A percentile compares a stretch with the other conserved stretches of the same genome.
phyloP scores from a whole-genome alignment of 768 basidiomycete species.

The Rickenella mellea region DNA sequence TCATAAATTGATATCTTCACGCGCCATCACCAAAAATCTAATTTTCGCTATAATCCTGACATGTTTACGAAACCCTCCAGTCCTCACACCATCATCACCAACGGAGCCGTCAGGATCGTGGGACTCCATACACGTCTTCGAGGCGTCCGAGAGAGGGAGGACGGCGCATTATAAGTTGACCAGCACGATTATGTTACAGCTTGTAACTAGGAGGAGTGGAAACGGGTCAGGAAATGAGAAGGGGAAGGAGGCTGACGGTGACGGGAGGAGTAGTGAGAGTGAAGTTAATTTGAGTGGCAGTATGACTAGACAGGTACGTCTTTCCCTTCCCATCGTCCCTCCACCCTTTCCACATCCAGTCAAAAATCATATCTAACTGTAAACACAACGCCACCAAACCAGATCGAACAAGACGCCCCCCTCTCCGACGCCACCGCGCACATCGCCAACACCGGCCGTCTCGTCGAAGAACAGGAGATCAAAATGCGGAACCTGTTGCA shows the following conservation, averaged over 20 bases:
- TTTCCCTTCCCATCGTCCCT: slow-evolving; percentile 2
- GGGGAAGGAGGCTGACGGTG: slow-evolving; percentile 29
- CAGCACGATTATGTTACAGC: slow-evolving; percentile 92
- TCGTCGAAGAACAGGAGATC: slow-evolving; percentile 99
- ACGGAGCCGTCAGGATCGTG: slow-evolving; percentile 78
- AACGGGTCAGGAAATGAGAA: slow-evolving; percentile 19
- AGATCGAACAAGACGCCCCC: slow-evolving; percentile 85
- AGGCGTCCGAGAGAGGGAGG: slow-evolving; percentile 83
- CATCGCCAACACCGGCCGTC: slow-evolving; percentile 85
- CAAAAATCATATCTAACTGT: neutral
- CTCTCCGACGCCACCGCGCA: slow-evolving; percentile 75
- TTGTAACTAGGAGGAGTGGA: slow-evolving; percentile 31
- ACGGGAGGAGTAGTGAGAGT: slow-evolving; percentile 54
- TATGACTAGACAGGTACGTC: slow-evolving; percentile 89
- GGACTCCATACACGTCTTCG: slow-evolving; percentile 99
- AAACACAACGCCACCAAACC: neutral
- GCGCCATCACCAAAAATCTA: neutral
- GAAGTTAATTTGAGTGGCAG: slow-evolving; percentile 85
- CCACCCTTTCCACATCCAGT: neutral
- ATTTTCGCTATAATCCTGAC: too few species aligned
- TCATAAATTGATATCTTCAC: neutral
- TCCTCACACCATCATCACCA: slow-evolving; percentile 41
- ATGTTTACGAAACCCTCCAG: neutral
- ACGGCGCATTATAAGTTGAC: slow-evolving; percentile 96
- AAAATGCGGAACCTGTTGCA: slow-evolving; percentile 95